These are phyloP conservation scores for Yamadazyma trypodendri DNA, from an alignment of 1,139 yeast species.

Conservation along the genomic window DNA sequence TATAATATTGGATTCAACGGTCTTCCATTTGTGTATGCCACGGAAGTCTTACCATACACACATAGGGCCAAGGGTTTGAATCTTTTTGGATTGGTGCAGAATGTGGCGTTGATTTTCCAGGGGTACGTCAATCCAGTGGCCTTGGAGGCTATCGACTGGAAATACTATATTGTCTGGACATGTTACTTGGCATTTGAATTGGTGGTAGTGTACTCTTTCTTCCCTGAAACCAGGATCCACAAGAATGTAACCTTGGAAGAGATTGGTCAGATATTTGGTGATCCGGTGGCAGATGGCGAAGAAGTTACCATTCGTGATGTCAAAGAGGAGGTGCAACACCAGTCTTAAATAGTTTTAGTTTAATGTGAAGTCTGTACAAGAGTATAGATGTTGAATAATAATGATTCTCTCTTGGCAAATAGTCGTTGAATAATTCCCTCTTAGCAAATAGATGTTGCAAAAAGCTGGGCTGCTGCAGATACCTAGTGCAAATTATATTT, in stretches of 20 bases:
- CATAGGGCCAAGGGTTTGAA: constrained; percentile 47
- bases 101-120: constrained; percentile 23
- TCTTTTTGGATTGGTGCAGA: constrained; percentile 28
- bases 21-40: constrained; percentile 36
- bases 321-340: background rate
- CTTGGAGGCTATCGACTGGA: constrained; percentile 58
- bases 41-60: constrained; percentile 46
- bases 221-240: constrained; percentile 40
- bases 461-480: no score
- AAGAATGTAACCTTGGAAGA: constrained; percentile 55
- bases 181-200: constrained; percentile 39
- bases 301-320: constrained; percentile 2
- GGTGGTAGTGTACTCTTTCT: constrained; percentile 38
- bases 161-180: constrained; percentile 56
- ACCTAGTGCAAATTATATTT: no score
- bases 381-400: no score
- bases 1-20: constrained; percentile 43
- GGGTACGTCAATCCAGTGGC: constrained; percentile 60
- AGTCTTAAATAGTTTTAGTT: background rate
- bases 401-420: no score
- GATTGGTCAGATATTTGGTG: constrained; percentile 49
- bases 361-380: no score
- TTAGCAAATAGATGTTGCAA: no score
- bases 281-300: constrained; percentile 19
- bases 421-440: no score